Evolutionary conservation across 306 rosid species (phyloP).

Genomic region (Hippophae rhamnoides): DNA sequence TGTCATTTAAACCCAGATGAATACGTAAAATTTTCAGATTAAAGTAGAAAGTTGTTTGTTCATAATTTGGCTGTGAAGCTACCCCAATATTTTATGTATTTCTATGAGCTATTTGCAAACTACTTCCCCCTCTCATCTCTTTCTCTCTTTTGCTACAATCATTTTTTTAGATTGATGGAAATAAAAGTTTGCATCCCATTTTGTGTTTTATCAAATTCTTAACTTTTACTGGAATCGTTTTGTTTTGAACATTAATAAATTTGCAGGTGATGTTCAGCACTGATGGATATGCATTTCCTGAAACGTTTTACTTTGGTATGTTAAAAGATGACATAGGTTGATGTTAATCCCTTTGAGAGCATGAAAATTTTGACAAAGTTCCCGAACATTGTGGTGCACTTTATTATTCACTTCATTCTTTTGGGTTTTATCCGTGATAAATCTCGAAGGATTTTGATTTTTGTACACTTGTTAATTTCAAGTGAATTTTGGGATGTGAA

Average conservation of each 20-base stretch:
- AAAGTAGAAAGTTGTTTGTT: too few relatives aligned
- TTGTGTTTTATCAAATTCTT: neutral
- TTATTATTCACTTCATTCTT: too few relatives aligned
- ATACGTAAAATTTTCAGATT: too few relatives aligned
- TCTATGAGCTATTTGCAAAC: constrained; percentile 3
- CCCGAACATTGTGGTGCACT: too few relatives aligned
- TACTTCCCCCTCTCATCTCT: neutral
- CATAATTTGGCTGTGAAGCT: too few relatives aligned
- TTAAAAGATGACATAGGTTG: constrained; percentile 6
- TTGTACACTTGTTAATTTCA: too few relatives aligned
- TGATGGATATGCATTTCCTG: constrained; percentile 76
- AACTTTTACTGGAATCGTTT: constrained; percentile 8
- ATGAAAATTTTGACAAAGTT: too few relatives aligned
- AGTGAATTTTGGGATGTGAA: too few relatives aligned
- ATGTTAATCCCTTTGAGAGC: neutral
- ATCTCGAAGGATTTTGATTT: too few relatives aligned
- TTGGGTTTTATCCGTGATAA: too few relatives aligned
- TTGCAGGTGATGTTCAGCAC: constrained; percentile 96
- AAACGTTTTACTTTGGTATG: constrained; percentile 81
- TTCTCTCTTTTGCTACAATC: neutral
- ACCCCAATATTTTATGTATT: neutral
- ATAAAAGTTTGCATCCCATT: neutral
- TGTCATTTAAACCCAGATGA: too few relatives aligned
- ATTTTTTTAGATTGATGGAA: neutral
- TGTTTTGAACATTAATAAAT: constrained; percentile 17